Evolutionary conservation across 306 rosid species (phyloP), one percentile per base, ranked within the genome.

Genomic region (Vigna mungo): DNA sequence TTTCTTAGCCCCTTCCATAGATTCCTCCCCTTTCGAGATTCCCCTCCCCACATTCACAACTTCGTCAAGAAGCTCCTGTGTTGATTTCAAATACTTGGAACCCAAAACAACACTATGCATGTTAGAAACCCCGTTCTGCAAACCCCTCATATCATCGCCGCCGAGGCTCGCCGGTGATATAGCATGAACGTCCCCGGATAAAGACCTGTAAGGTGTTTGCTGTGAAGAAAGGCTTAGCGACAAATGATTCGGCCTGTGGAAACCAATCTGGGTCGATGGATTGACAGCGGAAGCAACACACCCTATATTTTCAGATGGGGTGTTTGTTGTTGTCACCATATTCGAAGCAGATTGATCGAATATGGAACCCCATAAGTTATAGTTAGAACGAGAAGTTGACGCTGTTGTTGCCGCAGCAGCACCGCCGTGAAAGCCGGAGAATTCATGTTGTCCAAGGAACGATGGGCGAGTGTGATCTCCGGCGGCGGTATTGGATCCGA

Each of bases 61-160:
- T 67, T 92, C 96, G 65, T 88, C 96, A 0, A 92, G 82, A 80
- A 90, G 85, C 81, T 89, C 94, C 14, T 88, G 97, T 2, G 85
- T 84, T 0, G 89, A 91, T 75, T 84, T 90, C 78, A 86, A 75
- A 77, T 87, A 90, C 80, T 80, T 92, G 0, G 97, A 87, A 32
- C 93, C 90, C 77, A 87, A 61, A 17, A 86, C 27, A 18, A 75
- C 55, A 47, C 90, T 88, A 7, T 72, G 52, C 71, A 65, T 41
- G 27, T 17, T 17, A 10, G 52, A 65, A 41, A 39, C 52, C 6
- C 71, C 30, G 60, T 1, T 54, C 14, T 54, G 60, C 30, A 54
- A 54, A 20, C 60, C 71, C 30, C 49, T 20, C 49, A 64, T 37
- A 18, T 76, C 41, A 7, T 21, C 20, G n/a, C 80, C 68, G 25